A percentile compares a stretch with the other conserved stretches of the same genome.
phyloP scores from a whole-genome alignment of 257 asterid species.

The Lycium ferocissimum region DNA sequence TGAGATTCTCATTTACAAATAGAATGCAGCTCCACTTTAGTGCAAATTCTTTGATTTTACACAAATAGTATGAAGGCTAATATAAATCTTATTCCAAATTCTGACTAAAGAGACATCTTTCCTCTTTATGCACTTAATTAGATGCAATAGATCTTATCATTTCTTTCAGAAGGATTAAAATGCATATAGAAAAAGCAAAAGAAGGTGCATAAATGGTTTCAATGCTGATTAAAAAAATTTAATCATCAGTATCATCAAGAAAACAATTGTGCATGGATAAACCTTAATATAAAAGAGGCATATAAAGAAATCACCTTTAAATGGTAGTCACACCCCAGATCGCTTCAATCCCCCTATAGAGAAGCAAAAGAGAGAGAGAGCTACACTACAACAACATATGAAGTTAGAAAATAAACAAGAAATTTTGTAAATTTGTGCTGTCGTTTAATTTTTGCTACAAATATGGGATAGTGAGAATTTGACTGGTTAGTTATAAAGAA shows the following conservation, averaged over 20 bases:
- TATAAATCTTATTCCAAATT: constrained; percentile 6
- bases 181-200: neutral
- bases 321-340: constrained; percentile 28
- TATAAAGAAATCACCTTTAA: constrained; percentile 32
- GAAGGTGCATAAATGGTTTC: neutral
- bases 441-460: neutral
- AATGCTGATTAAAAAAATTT: neutral
- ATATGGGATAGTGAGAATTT: neutral
- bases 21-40: too few relatives aligned
- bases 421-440: neutral
- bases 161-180: neutral
- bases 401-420: neutral
- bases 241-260: neutral
- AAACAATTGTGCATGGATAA: neutral
- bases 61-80: neutral
- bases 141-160: too few relatives aligned
- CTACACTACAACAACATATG: neutral
- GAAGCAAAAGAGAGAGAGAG: constrained; percentile 13
- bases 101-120: neutral
- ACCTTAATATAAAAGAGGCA: neutral
- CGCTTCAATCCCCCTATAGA: constrained; percentile 16
- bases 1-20: too few relatives aligned
- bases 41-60: neutral
- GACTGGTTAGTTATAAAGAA: neutral
- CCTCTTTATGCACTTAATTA: too few relatives aligned